phyloP scores from a whole-genome alignment of 1,284 basidiomycete species.

The Salmacisia buchloeana region DNA sequence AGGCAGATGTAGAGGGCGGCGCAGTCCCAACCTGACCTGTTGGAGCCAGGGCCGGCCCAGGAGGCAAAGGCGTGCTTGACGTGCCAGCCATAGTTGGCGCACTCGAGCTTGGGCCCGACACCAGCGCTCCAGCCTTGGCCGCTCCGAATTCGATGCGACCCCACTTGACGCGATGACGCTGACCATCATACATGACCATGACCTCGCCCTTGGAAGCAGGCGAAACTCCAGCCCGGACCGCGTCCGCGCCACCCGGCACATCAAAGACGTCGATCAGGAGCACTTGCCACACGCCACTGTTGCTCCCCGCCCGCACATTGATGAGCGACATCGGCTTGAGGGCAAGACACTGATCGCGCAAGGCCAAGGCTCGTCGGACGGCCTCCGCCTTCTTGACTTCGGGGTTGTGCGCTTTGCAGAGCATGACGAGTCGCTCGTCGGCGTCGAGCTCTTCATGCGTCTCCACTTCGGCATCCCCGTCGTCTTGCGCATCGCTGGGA shows the following conservation, averaged over 20 bases:
- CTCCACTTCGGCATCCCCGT: neutral
- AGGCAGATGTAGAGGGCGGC: too few species aligned
- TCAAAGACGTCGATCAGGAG: neutral
- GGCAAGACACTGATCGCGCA: slow-evolving; percentile 23
- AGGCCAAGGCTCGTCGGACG: slow-evolving; percentile 22
- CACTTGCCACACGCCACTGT: slow-evolving; percentile 25
- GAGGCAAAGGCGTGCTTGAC: too few species aligned
- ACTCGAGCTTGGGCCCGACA: neutral
- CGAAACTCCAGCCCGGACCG: neutral
- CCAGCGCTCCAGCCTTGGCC: neutral
- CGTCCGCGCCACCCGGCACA: neutral
- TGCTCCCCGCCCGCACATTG: slow-evolving; percentile 25
- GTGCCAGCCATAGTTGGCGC: neutral
- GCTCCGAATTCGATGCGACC: slow-evolving; percentile 4
- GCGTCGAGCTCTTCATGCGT: slow-evolving; percentile 1
- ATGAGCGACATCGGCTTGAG: slow-evolving; percentile 22
- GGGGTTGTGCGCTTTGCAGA: slow-evolving; percentile 47
- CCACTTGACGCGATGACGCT: slow-evolving; percentile 1
- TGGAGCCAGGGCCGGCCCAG: too few species aligned
- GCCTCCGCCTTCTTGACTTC: slow-evolving; percentile 29
- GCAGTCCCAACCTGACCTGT: too few species aligned
- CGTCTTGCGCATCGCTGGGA: neutral
- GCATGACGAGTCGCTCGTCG: slow-evolving; percentile 40
- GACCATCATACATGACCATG: slow-evolving; percentile 4
- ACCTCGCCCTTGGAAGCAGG: neutral